Conservation (phyloP, 1,284 basidiomycete genomes). For the Tetrapyrgos nigripes region DNA sequence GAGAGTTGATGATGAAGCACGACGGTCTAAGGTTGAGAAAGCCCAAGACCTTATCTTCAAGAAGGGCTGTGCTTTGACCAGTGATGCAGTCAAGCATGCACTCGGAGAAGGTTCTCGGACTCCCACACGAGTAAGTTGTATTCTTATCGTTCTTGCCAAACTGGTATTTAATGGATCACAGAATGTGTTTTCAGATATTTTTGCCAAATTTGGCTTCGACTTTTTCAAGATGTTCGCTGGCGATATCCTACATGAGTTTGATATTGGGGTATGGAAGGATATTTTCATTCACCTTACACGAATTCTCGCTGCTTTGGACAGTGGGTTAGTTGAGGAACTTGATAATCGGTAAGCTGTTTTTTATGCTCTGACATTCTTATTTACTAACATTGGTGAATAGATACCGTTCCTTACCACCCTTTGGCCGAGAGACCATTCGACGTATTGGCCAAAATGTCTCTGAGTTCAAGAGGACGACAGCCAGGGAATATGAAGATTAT, state of each 20-base stretch:
- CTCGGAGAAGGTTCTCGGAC: background rate
- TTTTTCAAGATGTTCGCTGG: slow-evolving; percentile 35
- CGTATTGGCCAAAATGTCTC: slow-evolving; percentile 33
- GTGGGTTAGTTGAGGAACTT: slow-evolving; percentile 6
- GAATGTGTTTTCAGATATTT: slow-evolving; percentile 38
- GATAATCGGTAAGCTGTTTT: background rate
- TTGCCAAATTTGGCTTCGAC: slow-evolving; percentile 32
- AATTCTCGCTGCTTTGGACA: slow-evolving; percentile 28
- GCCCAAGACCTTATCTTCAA: slow-evolving; percentile 31
- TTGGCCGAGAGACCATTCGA: slow-evolving; percentile 33
- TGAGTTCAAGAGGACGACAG: slow-evolving; percentile 37
- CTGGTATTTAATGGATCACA: slow-evolving; percentile 11
- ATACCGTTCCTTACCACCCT: slow-evolving; percentile 28
- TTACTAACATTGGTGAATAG: slow-evolving; percentile 16
- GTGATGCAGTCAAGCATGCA: background rate
- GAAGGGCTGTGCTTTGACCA: slow-evolving; percentile 15
- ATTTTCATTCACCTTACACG: slow-evolving; percentile 41
- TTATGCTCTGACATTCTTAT: background rate
- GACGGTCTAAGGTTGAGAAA: background rate
- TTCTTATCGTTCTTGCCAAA: background rate
- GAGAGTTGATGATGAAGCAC: background rate
- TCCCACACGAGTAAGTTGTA: background rate
- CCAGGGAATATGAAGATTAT: slow-evolving; percentile 39
- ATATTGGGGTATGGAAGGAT: slow-evolving; percentile 44
- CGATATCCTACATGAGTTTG: slow-evolving; percentile 45